Percentiles rank a stretch among this genome's conserved stretches.
These are phyloP conservation scores for Septoria petroselini DNA, from an alignment of 2,329 filamentous ascomycete genomes.

Conservation along the genomic window DNA sequence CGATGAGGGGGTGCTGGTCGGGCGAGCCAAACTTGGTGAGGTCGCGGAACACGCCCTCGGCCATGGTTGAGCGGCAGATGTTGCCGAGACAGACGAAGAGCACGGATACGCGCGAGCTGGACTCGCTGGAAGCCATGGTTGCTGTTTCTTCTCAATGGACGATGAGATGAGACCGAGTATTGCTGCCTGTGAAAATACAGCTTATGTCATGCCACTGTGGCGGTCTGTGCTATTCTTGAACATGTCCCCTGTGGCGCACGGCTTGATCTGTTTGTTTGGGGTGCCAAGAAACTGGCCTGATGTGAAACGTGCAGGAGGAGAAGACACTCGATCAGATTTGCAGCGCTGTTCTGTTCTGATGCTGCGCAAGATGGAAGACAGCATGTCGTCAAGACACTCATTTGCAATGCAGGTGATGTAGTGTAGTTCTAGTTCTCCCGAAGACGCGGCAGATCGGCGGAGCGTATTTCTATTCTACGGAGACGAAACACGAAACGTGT, in stretches of 20 bases:
- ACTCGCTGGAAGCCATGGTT: conserved; percentile 23
- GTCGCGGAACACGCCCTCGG: conserved; percentile 84
- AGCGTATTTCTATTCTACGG: no score
- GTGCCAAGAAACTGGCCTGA: no score
- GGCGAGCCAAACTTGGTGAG: conserved; percentile 57
- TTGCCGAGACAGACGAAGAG: conserved; percentile 97
- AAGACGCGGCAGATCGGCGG: conserved; percentile 7
- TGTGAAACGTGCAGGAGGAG: not conserved
- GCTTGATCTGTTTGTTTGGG: not conserved
- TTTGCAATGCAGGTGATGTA: not conserved
- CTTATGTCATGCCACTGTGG: conserved; percentile 5
- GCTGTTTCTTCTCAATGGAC: no score
- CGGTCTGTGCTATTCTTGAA: conserved; percentile 9
- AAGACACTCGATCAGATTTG: no score
- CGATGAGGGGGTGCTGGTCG: conserved; percentile 52
- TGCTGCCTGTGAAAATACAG: no score
- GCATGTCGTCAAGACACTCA: no score
- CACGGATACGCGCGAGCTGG: conserved; percentile 57
- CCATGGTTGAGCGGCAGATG: conserved; percentile 91
- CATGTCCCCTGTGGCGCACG: not conserved
- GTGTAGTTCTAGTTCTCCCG: not conserved
- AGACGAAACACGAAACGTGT: conserved; percentile 6
- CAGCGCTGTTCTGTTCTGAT: no score
- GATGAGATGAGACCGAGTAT: no score
- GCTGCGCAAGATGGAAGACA: no score